Percentiles rank a stretch among this genome's conserved stretches.
Conservation (phyloP, 2,329 filamentous ascomycete species). For the Gnomoniopsis smithogilvyi region DNA sequence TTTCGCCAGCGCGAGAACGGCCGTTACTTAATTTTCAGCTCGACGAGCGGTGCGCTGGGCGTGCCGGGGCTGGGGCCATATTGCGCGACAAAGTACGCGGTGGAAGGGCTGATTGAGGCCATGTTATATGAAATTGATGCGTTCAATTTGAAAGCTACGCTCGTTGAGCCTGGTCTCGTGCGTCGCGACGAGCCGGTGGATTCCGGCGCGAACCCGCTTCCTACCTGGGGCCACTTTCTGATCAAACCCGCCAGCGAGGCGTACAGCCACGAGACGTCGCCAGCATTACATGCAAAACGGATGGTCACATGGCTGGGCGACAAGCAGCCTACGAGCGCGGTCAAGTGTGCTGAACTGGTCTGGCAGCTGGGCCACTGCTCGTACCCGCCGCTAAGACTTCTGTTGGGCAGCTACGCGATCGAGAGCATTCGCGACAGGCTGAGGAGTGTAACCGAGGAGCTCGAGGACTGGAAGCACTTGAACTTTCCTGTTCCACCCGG, state of each 20-base stretch:
- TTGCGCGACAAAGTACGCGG: constrained; percentile 95
- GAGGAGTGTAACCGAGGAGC: constrained; percentile 88
- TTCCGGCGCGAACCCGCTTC: constrained; percentile 53
- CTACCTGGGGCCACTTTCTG: constrained; percentile 87
- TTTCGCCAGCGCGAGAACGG: constrained; percentile 75
- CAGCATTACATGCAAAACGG: constrained; percentile 81
- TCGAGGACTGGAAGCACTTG: constrained; percentile 89
- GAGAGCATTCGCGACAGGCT: constrained; percentile 91
- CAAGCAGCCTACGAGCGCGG: constrained; percentile 85
- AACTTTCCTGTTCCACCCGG: constrained; percentile 58
- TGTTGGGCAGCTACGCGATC: constrained; percentile 92
- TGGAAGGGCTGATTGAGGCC: constrained; percentile 91
- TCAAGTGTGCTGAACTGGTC: constrained; percentile 88
- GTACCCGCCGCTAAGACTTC: constrained; percentile 81
- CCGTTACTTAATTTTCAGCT: constrained; percentile 92
- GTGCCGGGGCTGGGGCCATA: constrained; percentile 92
- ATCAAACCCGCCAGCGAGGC: constrained; percentile 82
- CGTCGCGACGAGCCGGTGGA: constrained; percentile 74
- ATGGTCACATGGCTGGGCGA: constrained; percentile 96
- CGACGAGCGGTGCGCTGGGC: constrained; percentile 85
- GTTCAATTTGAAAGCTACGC: constrained; percentile 89
- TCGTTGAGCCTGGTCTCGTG: constrained; percentile 89
- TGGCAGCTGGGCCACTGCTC: constrained; percentile 94
- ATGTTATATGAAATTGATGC: constrained; percentile 93
- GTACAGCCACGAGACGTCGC: constrained; percentile 74